Evolutionary conservation across 139 green algal genomes (phyloP), one percentile per base, ranked within the genome.

Genomic region (Diplosphaera chodatii): DNA sequence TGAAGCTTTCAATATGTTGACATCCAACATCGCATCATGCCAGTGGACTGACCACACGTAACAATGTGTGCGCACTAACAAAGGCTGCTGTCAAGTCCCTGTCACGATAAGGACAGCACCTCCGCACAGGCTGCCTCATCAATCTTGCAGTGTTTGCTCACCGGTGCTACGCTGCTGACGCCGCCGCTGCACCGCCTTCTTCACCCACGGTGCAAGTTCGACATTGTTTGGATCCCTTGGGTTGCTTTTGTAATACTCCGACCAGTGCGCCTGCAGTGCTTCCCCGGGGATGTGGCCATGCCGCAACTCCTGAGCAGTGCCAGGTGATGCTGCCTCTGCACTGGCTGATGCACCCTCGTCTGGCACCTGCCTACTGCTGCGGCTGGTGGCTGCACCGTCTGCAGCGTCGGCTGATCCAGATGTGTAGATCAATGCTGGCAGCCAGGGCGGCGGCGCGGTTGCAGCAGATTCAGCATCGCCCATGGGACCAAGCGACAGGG

Each of bases 161-260:
- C n/a, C n/a, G n/a, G n/a, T n/a, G n/a, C n/a, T 48, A 21, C 37
- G 37, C 37, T 13, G 16, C 48, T 59, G 16, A 5, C 16, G 8
- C 48, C 48, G 48, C 48, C 48, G 48, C 48, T 25, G 48, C 16
- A 21, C 3, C 48, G 10, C 10, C 16, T 18, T 10, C 48, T 59
- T 28, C 31, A 85, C 76, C 76, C 76, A 85, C 1, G 80, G 76
- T 1, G 80, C 80, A 32, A 85, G 70, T 64, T 66, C 23, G n/a
- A 41, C 48, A 55, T 74, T 73, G 40, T 69, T 15, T 31, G 80
- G 80, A 23, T 76, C 63, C 0, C 80, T 40, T 33, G 55, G 28
- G 13, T 64, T 73, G 21, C 25, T 21, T 23, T 72, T 66, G 71
- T 85, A 85, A 30, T 82, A 77, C 1, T 66, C 72, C 10, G 41